Conservation (phyloP, 2,329 filamentous ascomycete genomes). For the Sclerotiophoma versabilis region DNA sequence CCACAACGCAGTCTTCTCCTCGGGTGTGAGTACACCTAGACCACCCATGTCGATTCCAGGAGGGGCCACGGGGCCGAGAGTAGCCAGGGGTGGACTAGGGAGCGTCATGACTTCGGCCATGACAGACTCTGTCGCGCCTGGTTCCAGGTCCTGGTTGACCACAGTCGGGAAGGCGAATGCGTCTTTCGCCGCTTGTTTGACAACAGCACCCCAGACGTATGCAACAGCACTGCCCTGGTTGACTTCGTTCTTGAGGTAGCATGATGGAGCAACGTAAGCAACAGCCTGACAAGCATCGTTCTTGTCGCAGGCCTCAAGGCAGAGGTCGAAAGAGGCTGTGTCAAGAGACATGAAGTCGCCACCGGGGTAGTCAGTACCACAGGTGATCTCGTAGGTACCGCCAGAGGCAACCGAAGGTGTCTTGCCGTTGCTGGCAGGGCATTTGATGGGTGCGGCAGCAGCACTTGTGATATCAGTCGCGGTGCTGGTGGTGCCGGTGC, state of each 20-base stretch:
- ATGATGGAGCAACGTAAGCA: conserved; percentile 6
- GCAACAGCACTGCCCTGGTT: background rate
- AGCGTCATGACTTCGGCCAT: conserved; percentile 14
- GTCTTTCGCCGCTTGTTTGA: conserved; percentile 12
- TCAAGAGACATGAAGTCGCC: conserved; percentile 15
- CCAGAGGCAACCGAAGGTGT: conserved; percentile 8
- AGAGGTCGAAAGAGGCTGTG: conserved; percentile 7
- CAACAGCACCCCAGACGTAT: conserved; percentile 11
- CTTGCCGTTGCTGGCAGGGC: conserved; percentile 10
- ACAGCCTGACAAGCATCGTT: conserved; percentile 14
- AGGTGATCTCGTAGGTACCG: conserved; percentile 14
- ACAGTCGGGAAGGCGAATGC: conserved; percentile 8
- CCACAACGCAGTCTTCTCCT: conserved; percentile 5
- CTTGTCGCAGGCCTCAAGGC: conserved; percentile 12
- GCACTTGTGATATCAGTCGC: background rate
- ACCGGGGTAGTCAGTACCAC: conserved; percentile 7
- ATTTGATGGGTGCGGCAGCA: conserved; percentile 3
- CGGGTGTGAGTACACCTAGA: conserved; percentile 11
- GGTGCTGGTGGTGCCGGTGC: background rate
- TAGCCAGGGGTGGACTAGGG: conserved; percentile 9
- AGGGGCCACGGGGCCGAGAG: conserved; percentile 6
- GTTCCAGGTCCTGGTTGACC: background rate
- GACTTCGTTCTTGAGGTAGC: conserved; percentile 16
- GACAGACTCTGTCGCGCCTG: conserved; percentile 7
- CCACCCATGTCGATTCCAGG: conserved; percentile 16